These are phyloP conservation scores for Rhizophagus sp. DNA, from an alignment of 192 early-diverging fungal genomes.

Conservation along the genomic window DNA sequence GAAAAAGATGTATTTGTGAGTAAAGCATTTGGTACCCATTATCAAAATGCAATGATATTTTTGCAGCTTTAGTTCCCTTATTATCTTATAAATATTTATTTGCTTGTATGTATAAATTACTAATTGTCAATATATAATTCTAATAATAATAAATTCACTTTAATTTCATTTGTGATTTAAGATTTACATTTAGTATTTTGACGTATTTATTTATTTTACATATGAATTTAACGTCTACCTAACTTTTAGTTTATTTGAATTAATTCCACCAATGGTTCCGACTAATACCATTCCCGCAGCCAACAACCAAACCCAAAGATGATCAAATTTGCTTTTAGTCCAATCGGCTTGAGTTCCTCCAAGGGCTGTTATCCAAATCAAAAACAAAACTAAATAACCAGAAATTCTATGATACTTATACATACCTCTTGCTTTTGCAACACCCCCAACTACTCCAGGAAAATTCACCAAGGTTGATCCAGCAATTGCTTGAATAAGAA, in stretches of 20 bases:
- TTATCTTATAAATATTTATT: too few relatives aligned
- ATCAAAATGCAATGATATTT: too few relatives aligned
- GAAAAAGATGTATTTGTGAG: too few relatives aligned
- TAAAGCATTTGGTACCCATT: too few relatives aligned
- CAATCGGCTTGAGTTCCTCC: constrained; percentile 40
- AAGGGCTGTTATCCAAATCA: constrained; percentile 40
- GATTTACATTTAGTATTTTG: too few relatives aligned
- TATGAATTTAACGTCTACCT: neutral
- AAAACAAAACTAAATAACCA: constrained; percentile 37
- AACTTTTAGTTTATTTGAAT: constrained; percentile 21
- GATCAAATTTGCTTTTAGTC: constrained; percentile 20
- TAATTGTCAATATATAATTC: too few relatives aligned
- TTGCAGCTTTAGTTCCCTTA: too few relatives aligned
- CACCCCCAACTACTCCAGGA: constrained; percentile 34
- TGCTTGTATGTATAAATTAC: too few relatives aligned
- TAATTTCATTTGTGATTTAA: too few relatives aligned
- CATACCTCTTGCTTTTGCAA: constrained; percentile 31
- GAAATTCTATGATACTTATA: constrained; percentile 45
- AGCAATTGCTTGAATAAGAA: constrained; percentile 36
- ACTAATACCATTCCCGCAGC: neutral
- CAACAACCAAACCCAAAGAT: constrained; percentile 27
- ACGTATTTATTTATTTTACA: too few relatives aligned
- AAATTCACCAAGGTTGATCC: constrained; percentile 36
- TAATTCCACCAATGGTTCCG: constrained; percentile 1
- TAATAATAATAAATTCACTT: too few relatives aligned